Base-by-base conservation (phyloP, 228 moss, liverwort and hornwort species). In the Sphagnum magellanicum region DNA sequence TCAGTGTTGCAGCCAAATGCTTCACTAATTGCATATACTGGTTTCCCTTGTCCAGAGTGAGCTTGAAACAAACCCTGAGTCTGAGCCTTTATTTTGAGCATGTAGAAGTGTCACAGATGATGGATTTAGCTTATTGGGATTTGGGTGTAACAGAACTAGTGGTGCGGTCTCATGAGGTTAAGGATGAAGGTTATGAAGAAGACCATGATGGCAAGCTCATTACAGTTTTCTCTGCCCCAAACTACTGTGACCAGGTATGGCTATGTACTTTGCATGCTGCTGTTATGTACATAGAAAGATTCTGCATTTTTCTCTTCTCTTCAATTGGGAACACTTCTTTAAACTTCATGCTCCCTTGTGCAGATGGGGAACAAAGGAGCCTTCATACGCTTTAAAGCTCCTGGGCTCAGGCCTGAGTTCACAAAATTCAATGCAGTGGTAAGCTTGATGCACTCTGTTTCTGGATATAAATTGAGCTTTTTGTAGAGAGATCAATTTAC, bases 331-430 rank as follows among this genome's bases (percentile, higher is more conserved):
- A 55, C 12, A 55, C 55, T 12, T 55, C 55, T 55, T 55, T 55
- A 8, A 12, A 32, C 32, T 32, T 32, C 63, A 63, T 63, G 10
- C 47, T n/a, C 15, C 3, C 63, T 48, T 48, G 16, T 63, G 58
- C 78, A 98, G 98, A 98, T 98, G 92, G 89, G 86, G 61, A 98
- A 98, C 68, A 98, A 94, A 75, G 98, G 98, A 75, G 98, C 98
- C 32, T 98, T 92, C 61, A 92, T 98, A 59, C 87, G 87, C 51
- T 90, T 98, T 69, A 79, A 90, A 10, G 91, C 92, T 17, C 84
- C 94, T 51, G 79, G 87, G 68, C 81, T 98, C 79, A 92, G 92
- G 76, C 94, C 98, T 51, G 88, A 90, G 67, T 84, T 93, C 68
- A 92, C 91, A 66, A 92, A 85, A 70, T 98, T 92, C 73, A 72